A percentile compares a stretch with the other conserved stretches of the same genome.
Evolutionary conservation across 2,329 filamentous ascomycete species (phyloP).

Genomic region (Ophiostoma perfectum): DNA sequence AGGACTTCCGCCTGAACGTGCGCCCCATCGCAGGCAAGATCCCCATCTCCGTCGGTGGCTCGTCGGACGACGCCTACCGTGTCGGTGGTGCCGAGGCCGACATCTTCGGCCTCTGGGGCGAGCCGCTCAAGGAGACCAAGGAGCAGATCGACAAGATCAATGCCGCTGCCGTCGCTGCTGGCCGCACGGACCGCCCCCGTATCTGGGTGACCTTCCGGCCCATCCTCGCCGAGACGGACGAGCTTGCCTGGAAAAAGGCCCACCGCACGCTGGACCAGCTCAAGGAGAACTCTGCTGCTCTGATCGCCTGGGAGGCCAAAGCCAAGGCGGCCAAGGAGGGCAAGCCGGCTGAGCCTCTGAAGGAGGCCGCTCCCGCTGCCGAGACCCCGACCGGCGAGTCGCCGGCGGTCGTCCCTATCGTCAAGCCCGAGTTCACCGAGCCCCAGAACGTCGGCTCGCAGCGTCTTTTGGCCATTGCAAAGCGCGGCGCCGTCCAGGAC

Average conservation of each 20-base stretch:
- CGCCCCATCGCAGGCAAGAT: slow-evolving; percentile 47
- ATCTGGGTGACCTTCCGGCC: slow-evolving; percentile 63
- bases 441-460: slow-evolving; percentile 58
- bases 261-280: slow-evolving; percentile 50
- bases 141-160: slow-evolving; percentile 58
- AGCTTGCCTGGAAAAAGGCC: slow-evolving; percentile 57
- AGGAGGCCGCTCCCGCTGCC: slow-evolving; percentile 26
- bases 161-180: slow-evolving; percentile 52
- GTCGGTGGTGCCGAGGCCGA: slow-evolving; percentile 54
- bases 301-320: too few relatives aligned
- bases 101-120: slow-evolving; percentile 60
- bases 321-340: too few relatives aligned
- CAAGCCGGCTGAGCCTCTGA: slow-evolving; percentile 7
- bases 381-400: slow-evolving; percentile 18
- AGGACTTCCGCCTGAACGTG: slow-evolving; percentile 50
- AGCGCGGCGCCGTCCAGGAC: slow-evolving; percentile 52
- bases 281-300: slow-evolving; percentile 34
- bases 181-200: slow-evolving; percentile 48
- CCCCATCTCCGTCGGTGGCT: slow-evolving; percentile 55
- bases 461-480: slow-evolving; percentile 53
- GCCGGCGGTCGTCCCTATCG: too few relatives aligned
- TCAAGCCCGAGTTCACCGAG: slow-evolving; percentile 17
- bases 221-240: slow-evolving; percentile 56
- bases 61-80: slow-evolving; percentile 54
- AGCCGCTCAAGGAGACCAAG: slow-evolving; percentile 58